Evolutionary conservation across 2,329 filamentous ascomycete species (phyloP).

Genomic region (Alternaria solani): DNA sequence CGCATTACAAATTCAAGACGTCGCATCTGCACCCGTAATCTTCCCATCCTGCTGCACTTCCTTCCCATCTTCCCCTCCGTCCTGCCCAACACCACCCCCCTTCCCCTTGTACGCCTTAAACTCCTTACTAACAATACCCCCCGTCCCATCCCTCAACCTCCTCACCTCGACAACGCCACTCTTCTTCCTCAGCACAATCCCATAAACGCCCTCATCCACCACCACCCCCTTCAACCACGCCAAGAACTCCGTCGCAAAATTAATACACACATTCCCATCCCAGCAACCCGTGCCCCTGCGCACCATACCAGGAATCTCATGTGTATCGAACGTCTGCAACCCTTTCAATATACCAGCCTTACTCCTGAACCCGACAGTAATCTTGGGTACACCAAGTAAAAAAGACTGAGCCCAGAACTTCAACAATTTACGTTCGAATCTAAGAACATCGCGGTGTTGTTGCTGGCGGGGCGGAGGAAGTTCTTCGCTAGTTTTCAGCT

Average conservation of each 20-base stretch:
- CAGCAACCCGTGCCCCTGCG: conserved; percentile 74
- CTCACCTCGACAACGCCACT: conserved; percentile 75
- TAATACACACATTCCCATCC: conserved; percentile 94
- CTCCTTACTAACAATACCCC: conserved; percentile 76
- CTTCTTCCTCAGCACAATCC: conserved; percentile 72
- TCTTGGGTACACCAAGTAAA: conserved; percentile 87
- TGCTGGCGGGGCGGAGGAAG: conserved; percentile 57
- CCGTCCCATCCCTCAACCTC: conserved; percentile 77
- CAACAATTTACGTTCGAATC: conserved; percentile 88
- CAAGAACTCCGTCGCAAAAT: conserved; percentile 81
- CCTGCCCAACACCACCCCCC: background rate
- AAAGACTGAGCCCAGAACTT: conserved; percentile 99
- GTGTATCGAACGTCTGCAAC: conserved; percentile 81
- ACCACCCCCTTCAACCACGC: conserved; percentile 75
- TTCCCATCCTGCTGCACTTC: background rate
- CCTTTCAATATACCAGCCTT: conserved; percentile 74
- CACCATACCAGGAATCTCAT: conserved; percentile 78
- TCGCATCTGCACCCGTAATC: background rate
- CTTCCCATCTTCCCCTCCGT: background rate
- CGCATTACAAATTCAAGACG: background rate
- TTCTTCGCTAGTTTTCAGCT: conserved; percentile 88
- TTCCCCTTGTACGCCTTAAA: conserved; percentile 73
- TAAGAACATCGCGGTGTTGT: conserved; percentile 71
- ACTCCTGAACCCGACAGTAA: conserved; percentile 88
- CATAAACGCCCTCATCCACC: conserved; percentile 77